These are phyloP conservation scores for Daldinia eschscholtzii DNA, from an alignment of 2,329 filamentous ascomycete genomes.

Conservation along the genomic window DNA sequence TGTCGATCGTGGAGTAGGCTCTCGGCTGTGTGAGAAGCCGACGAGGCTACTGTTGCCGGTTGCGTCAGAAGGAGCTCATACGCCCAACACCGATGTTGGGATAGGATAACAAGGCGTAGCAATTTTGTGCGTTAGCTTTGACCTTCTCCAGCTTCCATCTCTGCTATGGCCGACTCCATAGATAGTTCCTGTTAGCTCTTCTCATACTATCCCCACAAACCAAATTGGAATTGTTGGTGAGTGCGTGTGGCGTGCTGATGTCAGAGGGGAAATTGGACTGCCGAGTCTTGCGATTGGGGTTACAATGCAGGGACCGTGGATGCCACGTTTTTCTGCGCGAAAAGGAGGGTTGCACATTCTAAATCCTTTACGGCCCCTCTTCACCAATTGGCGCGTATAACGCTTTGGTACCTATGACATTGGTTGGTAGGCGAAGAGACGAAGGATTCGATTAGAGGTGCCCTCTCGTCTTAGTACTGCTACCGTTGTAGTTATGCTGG, in stretches of 20 bases:
- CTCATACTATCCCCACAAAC: slow-evolving; percentile 6
- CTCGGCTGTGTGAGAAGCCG: slow-evolving; percentile 30
- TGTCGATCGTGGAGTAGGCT: slow-evolving; percentile 30
- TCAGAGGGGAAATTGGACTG: slow-evolving; percentile 40
- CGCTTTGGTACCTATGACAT: slow-evolving; percentile 20
- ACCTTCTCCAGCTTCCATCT: slow-evolving; percentile 16
- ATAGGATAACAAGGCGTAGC: neutral
- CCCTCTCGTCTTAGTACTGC: slow-evolving; percentile 15
- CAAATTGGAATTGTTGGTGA: slow-evolving; percentile 23
- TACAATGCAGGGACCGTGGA: slow-evolving; percentile 39
- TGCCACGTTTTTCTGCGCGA: slow-evolving; percentile 40
- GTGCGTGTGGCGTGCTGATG: slow-evolving; percentile 39
- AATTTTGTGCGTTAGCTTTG: slow-evolving; percentile 15
- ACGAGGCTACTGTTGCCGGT: slow-evolving; percentile 23
- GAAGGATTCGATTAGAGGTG: slow-evolving; percentile 39
- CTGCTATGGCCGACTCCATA: slow-evolving; percentile 11
- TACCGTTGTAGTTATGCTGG: slow-evolving; percentile 22
- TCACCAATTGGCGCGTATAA: slow-evolving; percentile 25
- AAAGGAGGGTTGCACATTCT: slow-evolving; percentile 37
- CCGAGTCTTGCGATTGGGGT: slow-evolving; percentile 40
- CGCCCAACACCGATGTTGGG: neutral
- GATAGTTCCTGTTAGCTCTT: slow-evolving; percentile 8
- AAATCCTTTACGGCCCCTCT: slow-evolving; percentile 33
- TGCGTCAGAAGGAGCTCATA: slow-evolving; percentile 15
- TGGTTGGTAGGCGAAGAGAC: slow-evolving; percentile 19